Base-by-base conservation (phyloP, 2,329 filamentous ascomycete species). In the Macroventuria anomochaeta region DNA sequence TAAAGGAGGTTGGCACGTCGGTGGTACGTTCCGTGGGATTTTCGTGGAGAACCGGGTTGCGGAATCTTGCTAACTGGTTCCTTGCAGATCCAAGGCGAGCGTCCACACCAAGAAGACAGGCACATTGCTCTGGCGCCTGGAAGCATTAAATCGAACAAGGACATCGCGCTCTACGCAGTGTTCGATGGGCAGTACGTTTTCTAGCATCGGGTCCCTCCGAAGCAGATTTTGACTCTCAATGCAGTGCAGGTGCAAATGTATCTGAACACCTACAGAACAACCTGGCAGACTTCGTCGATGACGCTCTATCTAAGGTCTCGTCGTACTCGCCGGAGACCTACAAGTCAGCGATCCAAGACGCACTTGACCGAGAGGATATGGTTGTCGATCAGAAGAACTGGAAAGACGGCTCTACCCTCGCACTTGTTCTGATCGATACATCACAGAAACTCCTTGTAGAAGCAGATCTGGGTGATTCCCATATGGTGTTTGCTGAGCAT, bases 171-270 rank as follows among this genome's bases (percentile, higher is more conserved):
- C 10, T 68, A 59, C 29, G 64, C 58, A 11, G 62, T 68, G 1
- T 64, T 62, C 31, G 64, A 68, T 44, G 64, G 64, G 28, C 64
- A 68, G 64, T 68, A 62, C 28, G 63, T 50, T 5, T n/a, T 12
- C 12, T 13, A 5, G 7, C 31, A 11, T 12, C 6, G 3, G 10
- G 5, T 4, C n/a, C 11, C 12, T 7, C 5, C 7, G 7, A 31
- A n/a, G 7, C 32, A 10, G 17, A n/a, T 1, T 31, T 43, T 61
- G 36, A 65, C 33, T 4, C 3, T 18, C 13, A 18, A 26, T 12
- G 21, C 42, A 68, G 64, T 49, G 64, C 63, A 17, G 59, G 60
- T 5, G 56, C 62, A 52, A 57, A 54, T 10, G 63, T 65, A 11
- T 23, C 52, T 3, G 53, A 62, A 20, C 53, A 68, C 29, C 41